Evolutionary conservation across 2,329 filamentous ascomycete species (phyloP), one percentile per base, ranked within the genome.

Genomic region (Elsinoe ampelina): DNA sequence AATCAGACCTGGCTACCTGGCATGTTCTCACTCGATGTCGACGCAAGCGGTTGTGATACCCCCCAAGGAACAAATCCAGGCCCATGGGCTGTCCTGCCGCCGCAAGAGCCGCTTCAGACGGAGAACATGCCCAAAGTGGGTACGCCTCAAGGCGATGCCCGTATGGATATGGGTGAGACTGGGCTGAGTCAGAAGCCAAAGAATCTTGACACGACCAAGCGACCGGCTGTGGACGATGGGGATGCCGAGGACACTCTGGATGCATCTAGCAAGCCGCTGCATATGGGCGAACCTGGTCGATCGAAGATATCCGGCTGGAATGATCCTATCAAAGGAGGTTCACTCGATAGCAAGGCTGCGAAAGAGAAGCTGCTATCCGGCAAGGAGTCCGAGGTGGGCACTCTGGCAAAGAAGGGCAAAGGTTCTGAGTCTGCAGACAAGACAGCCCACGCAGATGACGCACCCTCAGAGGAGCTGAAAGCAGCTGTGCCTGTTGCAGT

Each of bases 1-100:
- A 80, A 83, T 63, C 69, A 75, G 3, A 91, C 86, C 0, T 77
- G 77, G 2, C 73, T 95, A 6, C 82, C 86, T 1, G 90, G 91
- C 1, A 80, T 95, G 64, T 95, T 92, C 75, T 89, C 91, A 0
- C 80, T 87, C 61, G 75, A 75, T 38, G 72, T 96, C 11, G 89
- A 95, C 71, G 84, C 86, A 8, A 87, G 85, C 22, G 90, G 90
- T 4, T 95, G 90, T 69, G 85, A 87, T 64, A 76, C 73, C 58
- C 78, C 80, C 0, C 76, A 75, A 0, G 68, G 58, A 15, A 57
- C 57, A 15, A 54, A 52, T 17, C 47, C 54, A 6, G 35, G 54
- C 19, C 54, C 45, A 20, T 57, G 26, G 54, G 39, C 52, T 32
- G 38, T 47, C 2, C 26, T 56, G 1, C 32, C 54, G 15, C 54